Evolutionary conservation across 2,329 filamentous ascomycete genomes (phyloP), one percentile per base, ranked within the genome.

Genomic region (Golovinomyces cichoracearum): DNA sequence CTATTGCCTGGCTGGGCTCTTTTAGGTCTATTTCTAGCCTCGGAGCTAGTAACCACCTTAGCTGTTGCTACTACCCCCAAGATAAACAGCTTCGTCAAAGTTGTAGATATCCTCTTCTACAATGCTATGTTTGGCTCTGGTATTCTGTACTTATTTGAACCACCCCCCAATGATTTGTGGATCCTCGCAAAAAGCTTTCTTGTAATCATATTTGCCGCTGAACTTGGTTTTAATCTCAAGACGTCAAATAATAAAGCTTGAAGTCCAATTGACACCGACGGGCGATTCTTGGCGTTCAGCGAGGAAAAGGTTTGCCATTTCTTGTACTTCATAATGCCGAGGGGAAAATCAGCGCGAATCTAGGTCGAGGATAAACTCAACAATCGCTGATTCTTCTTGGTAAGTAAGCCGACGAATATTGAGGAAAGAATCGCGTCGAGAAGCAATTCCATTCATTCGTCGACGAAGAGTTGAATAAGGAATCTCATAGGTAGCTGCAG

Each of bases 1-100:
- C 53, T 42, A 50, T 59, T 60, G 10, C 52, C 53, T 44, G 50
- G 55, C 50, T 59, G 40, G 38, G 54, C 40, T 42, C 48, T 22
- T 42, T 51, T 55, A 42, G 42, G 47, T 50, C 51, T 52, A 21
- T 49, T 27, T 47, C 23, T 13, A 44, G 48, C 21, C 50, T 58
- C 53, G 48, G 48, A 48, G 23, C 31, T 19, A 19, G 49, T 56
- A 45, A 57, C 49, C 40, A 57, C 53, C 44, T 45, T 57, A 19
- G 25, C 46, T 35, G 48, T 37, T 19, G 19, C 47, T 38, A 57
- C 53, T 10, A 55, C 56, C 50, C 31, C 57, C 55, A 40, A 51
- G 33, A 50, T 41, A 49, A 4, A 26, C 19, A 17, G 48, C 31
- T 19, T 49, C 27, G 21, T 49, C 40, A 22, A 49, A 49, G 22